A percentile compares a stretch with the other conserved stretches of the same genome.
These are phyloP conservation scores for Handroanthus guayacan DNA, from an alignment of 257 asterid species.

Conservation along the genomic window DNA sequence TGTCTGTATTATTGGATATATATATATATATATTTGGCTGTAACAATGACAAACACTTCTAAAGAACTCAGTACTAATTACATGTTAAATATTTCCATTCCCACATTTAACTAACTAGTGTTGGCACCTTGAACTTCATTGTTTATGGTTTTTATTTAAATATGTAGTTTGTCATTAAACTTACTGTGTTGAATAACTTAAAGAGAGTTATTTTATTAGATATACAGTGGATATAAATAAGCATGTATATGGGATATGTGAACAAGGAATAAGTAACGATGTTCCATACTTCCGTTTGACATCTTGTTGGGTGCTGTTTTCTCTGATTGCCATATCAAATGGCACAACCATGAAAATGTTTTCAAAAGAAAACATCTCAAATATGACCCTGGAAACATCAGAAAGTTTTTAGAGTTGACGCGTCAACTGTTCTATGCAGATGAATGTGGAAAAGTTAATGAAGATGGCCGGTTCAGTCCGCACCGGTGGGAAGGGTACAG, in stretches of 20 bases:
- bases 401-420: background rate
- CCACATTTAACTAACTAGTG: too few relatives aligned
- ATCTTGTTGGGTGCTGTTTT: background rate
- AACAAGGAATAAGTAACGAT: background rate
- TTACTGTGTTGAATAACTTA: background rate
- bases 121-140: background rate
- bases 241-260: background rate
- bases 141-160: background rate
- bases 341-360: background rate
- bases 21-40: too few relatives aligned
- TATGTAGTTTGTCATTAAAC: background rate
- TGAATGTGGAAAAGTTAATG: conserved; percentile 80
- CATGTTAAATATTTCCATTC: too few relatives aligned
- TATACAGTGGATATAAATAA: background rate
- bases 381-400: background rate
- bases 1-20: too few relatives aligned
- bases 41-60: too few relatives aligned
- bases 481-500: conserved; percentile 81
- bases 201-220: background rate
- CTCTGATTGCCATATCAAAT: background rate
- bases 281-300: background rate
- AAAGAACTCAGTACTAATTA: too few relatives aligned
- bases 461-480: conserved; percentile 86
- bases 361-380: background rate
- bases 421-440: conserved; percentile 41